Conservation (phyloP, 192 early-diverging fungal species). For the Entomortierella lignicola region DNA sequence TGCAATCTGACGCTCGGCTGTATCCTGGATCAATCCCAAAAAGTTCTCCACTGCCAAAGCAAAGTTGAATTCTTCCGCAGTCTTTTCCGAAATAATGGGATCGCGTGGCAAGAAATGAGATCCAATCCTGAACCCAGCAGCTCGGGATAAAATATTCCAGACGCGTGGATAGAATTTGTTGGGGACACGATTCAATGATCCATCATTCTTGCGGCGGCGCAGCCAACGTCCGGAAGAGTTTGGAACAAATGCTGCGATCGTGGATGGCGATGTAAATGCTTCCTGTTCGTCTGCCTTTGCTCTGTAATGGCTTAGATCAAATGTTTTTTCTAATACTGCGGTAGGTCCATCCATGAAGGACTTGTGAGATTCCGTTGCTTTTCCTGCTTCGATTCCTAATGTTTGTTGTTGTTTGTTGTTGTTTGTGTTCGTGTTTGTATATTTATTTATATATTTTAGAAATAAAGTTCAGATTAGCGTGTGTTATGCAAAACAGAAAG, state of each 20-base stretch:
- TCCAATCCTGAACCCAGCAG: constrained; percentile 70
- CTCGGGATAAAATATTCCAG: constrained; percentile 75
- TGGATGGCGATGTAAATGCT: constrained; percentile 39
- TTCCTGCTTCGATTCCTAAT: constrained; percentile 51
- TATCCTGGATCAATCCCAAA: constrained; percentile 77
- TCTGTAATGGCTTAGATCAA: constrained; percentile 62
- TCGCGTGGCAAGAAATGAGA: constrained; percentile 72
- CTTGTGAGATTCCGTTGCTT: constrained; percentile 67
- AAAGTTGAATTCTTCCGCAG: constrained; percentile 89
- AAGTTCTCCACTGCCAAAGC: constrained; percentile 81
- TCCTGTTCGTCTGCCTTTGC: constrained; percentile 48
- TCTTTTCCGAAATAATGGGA: constrained; percentile 85
- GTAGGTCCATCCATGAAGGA: constrained; percentile 68
- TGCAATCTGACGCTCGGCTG: constrained; percentile 84
- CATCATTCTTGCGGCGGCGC: constrained; percentile 84
- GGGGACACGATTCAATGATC: constrained; percentile 85
- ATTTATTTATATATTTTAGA: too few species aligned
- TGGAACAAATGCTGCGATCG: constrained; percentile 60
- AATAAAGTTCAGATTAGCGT: not conserved
- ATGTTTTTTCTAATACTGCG: constrained; percentile 59
- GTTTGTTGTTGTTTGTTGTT: not conserved
- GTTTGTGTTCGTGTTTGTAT: too few species aligned
- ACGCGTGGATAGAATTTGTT: constrained; percentile 82
- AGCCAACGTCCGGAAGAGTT: constrained; percentile 74
- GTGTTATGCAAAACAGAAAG: too few species aligned